phyloP scores from a whole-genome alignment of 345 rosid genomes.

The Trapa incisa region DNA sequence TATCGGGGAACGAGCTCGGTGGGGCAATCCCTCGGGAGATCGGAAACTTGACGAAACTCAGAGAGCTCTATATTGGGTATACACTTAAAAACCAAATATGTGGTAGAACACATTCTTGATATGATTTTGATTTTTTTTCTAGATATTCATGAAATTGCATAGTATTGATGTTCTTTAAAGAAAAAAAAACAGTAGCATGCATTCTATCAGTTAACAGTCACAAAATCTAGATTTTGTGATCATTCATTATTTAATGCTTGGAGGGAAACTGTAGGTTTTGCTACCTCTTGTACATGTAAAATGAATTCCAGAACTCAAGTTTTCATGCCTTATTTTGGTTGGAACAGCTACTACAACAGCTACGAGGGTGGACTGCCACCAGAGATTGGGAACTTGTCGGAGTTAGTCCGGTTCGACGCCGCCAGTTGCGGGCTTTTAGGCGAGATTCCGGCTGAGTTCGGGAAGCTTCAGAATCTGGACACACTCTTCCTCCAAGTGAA shows the following conservation, averaged over 20 bases:
- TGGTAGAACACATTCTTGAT: too few species aligned
- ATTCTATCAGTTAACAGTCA: too few species aligned
- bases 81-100: too few species aligned
- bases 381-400: conserved; percentile 36
- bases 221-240: neutral
- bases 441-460: conserved; percentile 29
- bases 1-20: conserved; percentile 46
- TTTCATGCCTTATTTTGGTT: neutral
- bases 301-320: neutral
- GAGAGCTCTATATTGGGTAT: conserved; percentile 60
- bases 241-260: neutral
- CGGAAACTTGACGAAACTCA: conserved; percentile 34
- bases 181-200: too few species aligned
- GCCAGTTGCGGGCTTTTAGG: conserved; percentile 38
- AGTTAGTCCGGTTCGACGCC: conserved; percentile 31
- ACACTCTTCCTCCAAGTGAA: conserved; percentile 46
- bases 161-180: too few species aligned
- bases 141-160: too few species aligned
- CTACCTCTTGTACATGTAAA: neutral
- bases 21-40: conserved; percentile 45
- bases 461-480: conserved; percentile 34
- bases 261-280: neutral
- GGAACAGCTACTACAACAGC: conserved; percentile 39
- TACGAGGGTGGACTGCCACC: conserved; percentile 33
- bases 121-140: too few species aligned